These are phyloP conservation scores for Melaleuca alternifolia DNA, from an alignment of 345 rosid genomes.

Conservation along the genomic window DNA sequence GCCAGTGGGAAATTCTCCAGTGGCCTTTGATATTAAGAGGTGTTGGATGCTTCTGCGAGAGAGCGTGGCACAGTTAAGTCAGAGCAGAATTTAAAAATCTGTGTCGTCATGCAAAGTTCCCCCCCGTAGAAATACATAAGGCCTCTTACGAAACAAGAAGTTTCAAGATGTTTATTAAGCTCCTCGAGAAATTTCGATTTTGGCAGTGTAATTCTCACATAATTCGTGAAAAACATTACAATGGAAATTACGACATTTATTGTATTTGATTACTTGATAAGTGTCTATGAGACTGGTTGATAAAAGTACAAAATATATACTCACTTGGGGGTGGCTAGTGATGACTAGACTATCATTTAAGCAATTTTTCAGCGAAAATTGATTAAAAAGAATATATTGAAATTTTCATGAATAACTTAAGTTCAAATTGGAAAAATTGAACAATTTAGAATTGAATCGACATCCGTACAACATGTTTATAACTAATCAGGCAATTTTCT, in stretches of 20 bases:
- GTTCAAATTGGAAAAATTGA: background rate
- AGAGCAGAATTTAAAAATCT: background rate
- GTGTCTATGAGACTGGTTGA: background rate
- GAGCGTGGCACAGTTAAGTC: constrained; percentile 17
- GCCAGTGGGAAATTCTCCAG: background rate
- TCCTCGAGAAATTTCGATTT: background rate
- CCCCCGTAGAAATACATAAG: background rate
- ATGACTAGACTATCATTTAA: background rate
- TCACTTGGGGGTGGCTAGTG: background rate
- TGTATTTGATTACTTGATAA: background rate
- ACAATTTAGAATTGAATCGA: background rate
- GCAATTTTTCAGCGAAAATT: background rate
- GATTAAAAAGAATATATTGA: background rate
- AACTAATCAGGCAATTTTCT: background rate
- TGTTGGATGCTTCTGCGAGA: constrained; percentile 21
- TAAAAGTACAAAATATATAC: background rate
- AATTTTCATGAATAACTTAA: background rate
- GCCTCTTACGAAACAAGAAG: background rate
- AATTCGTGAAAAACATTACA: background rate
- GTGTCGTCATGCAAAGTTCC: background rate
- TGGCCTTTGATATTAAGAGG: background rate
- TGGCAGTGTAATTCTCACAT: background rate
- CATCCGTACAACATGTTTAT: background rate
- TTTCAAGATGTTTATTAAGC: background rate
- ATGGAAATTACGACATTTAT: background rate